phyloP scores from a whole-genome alignment of 768 basidiomycete genomes.

The Nidularia pulvinata region DNA sequence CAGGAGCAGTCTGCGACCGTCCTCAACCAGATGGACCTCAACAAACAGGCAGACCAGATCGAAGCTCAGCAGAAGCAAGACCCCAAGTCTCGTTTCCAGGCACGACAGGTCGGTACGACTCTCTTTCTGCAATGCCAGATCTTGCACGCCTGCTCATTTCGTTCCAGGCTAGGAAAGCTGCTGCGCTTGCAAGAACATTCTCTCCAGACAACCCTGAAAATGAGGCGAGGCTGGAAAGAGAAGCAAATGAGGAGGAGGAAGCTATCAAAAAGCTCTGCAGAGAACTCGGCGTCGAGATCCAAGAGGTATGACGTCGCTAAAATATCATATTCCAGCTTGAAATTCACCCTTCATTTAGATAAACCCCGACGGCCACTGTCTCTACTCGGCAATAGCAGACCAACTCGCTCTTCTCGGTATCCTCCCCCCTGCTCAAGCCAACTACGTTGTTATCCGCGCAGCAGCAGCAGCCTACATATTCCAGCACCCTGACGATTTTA shows the following conservation, averaged over 20 bases:
- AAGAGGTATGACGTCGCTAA: conserved; percentile 47
- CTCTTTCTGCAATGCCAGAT: not conserved
- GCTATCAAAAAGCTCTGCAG: conserved; percentile 67
- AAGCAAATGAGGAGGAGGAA: conserved; percentile 67
- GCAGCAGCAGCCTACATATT: conserved; percentile 83
- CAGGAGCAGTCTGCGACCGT: conserved; percentile 48
- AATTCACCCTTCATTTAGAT: conserved; percentile 29
- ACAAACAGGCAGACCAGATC: conserved; percentile 23
- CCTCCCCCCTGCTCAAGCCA: conserved; percentile 55
- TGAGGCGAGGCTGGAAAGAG: conserved; percentile 59
- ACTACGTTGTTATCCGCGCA: conserved; percentile 58
- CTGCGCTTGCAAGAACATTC: conserved; percentile 53
- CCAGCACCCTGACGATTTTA: conserved; percentile 84
- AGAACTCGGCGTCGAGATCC: conserved; percentile 59
- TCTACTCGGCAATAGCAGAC: conserved; percentile 93
- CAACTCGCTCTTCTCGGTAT: conserved; percentile 80
- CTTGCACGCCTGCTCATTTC: not conserved
- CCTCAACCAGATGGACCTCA: conserved; percentile 44
- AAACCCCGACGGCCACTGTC: conserved; percentile 94
- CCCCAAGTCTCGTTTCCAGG: conserved; percentile 64
- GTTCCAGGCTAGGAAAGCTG: conserved; percentile 70
- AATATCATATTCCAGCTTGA: not conserved
- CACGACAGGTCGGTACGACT: conserved; percentile 57
- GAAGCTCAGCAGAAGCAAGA: conserved; percentile 44
- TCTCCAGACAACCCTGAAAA: conserved; percentile 53